Evolutionary conservation across 306 rosid species (phyloP).

Genomic region (Cotoneaster glaucophyllus): DNA sequence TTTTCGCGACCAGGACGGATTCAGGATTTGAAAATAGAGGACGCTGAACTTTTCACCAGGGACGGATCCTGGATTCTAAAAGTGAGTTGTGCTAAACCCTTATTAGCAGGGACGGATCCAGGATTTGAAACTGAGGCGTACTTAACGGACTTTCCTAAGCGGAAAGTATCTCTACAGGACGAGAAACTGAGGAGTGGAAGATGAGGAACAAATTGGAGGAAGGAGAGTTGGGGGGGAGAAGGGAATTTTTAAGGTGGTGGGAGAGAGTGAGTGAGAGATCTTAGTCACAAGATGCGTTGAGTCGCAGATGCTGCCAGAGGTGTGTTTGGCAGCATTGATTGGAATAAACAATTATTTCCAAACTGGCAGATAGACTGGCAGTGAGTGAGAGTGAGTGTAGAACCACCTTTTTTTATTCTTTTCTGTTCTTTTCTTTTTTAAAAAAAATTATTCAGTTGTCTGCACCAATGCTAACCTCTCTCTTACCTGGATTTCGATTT

Average conservation of each 20-base stretch:
- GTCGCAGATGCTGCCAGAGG: constrained; percentile 56
- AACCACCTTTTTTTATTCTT: constrained; percentile 40
- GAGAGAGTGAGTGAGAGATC: constrained; percentile 30
- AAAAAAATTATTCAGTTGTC: constrained; percentile 9
- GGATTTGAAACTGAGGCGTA: not conserved
- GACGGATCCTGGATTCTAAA: not conserved
- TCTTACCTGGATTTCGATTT: constrained; percentile 31
- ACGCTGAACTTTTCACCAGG: not conserved
- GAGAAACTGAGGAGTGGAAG: not conserved
- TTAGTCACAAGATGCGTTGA: constrained; percentile 38
- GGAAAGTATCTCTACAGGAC: not conserved
- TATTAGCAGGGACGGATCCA: not conserved
- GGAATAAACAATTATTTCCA: constrained; percentile 30
- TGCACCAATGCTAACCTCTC: constrained; percentile 18
- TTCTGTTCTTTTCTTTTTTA: no score
- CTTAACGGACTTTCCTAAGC: not conserved
- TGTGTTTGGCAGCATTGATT: constrained; percentile 44
- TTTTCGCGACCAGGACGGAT: not conserved
- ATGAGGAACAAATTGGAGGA: constrained; percentile 8
- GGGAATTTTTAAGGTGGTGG: constrained; percentile 7
- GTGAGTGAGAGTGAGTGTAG: constrained; percentile 56
- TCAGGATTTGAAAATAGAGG: not conserved
- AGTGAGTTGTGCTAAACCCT: not conserved
- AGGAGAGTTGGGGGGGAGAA: constrained; percentile 27
- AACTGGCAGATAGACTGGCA: constrained; percentile 63